Conservation (phyloP, 768 basidiomycete species). For the Russula dissimulans region DNA sequence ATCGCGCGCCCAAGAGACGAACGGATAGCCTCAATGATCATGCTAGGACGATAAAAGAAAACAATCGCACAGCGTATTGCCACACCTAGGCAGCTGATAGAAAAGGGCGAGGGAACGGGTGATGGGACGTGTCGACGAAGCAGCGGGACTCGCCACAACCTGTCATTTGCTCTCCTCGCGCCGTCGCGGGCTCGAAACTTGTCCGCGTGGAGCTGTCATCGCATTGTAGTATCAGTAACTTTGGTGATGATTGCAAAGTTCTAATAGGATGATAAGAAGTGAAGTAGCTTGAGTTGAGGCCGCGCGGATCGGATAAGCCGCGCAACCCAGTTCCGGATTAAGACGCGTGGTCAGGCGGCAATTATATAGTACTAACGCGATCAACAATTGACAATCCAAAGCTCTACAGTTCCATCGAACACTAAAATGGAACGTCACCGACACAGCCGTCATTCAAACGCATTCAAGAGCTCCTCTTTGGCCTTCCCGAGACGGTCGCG, state of each 20-base stretch:
- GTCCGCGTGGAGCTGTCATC: too few relatives aligned
- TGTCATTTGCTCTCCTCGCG: not conserved
- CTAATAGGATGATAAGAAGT: too few relatives aligned
- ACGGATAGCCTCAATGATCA: not conserved
- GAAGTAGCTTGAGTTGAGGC: too few relatives aligned
- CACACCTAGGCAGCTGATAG: not conserved
- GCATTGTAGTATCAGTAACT: too few relatives aligned
- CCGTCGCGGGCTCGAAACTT: too few relatives aligned
- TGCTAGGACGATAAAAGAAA: not conserved
- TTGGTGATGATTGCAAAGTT: too few relatives aligned
- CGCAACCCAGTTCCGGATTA: too few relatives aligned
- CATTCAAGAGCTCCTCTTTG: conserved; percentile 29
- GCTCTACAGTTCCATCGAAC: not conserved
- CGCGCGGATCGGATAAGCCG: not conserved
- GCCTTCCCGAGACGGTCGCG: conserved; percentile 39
- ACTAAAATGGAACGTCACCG: not conserved
- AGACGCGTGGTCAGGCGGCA: too few relatives aligned
- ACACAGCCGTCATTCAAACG: conserved; percentile 4
- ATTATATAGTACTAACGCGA: not conserved
- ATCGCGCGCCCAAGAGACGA: not conserved
- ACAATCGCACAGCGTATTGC: not conserved
- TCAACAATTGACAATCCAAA: not conserved
- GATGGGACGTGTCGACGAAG: not conserved
- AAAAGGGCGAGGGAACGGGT: too few relatives aligned
- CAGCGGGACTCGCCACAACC: not conserved